Evolutionary conservation across 306 rosid species (phyloP).

Genomic region (Bauhinia variegata): DNA sequence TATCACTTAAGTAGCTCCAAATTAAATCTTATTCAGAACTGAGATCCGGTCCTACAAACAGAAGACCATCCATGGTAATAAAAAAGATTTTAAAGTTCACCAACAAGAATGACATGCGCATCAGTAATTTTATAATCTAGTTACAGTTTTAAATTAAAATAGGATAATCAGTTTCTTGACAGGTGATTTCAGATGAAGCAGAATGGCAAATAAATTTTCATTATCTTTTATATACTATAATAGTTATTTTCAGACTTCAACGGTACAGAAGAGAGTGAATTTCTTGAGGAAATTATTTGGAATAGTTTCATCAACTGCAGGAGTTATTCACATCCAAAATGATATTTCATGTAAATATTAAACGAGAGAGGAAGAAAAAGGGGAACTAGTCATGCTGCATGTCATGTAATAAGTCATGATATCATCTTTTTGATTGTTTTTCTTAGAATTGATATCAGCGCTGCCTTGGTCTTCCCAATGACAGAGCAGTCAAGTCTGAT

Average conservation of each 20-base stretch:
- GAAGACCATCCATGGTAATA: neutral
- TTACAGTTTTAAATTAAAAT: too few relatives aligned
- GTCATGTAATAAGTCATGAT: too few relatives aligned
- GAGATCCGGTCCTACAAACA: slow-evolving; percentile 1
- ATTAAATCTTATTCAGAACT: slow-evolving; percentile 12
- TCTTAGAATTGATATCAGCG: too few relatives aligned
- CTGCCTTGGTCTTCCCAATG: too few relatives aligned
- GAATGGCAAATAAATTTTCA: neutral
- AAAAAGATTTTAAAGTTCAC: too few relatives aligned
- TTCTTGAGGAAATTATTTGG: neutral
- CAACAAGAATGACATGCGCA: neutral
- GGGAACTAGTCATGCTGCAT: too few relatives aligned
- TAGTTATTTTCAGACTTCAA: neutral
- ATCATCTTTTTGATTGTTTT: too few relatives aligned
- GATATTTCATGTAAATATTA: too few relatives aligned
- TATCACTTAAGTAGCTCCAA: slow-evolving; percentile 29
- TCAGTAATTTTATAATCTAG: neutral
- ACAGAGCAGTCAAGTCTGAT: too few relatives aligned
- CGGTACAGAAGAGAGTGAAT: neutral
- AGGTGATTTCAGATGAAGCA: neutral
- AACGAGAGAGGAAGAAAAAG: too few relatives aligned
- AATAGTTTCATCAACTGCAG: too few relatives aligned
- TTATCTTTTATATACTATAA: neutral
- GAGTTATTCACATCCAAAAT: too few relatives aligned
- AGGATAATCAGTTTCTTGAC: neutral